Evolutionary conservation across 2,329 filamentous ascomycete species (phyloP).

Genomic region (Falciphora oryzae): DNA sequence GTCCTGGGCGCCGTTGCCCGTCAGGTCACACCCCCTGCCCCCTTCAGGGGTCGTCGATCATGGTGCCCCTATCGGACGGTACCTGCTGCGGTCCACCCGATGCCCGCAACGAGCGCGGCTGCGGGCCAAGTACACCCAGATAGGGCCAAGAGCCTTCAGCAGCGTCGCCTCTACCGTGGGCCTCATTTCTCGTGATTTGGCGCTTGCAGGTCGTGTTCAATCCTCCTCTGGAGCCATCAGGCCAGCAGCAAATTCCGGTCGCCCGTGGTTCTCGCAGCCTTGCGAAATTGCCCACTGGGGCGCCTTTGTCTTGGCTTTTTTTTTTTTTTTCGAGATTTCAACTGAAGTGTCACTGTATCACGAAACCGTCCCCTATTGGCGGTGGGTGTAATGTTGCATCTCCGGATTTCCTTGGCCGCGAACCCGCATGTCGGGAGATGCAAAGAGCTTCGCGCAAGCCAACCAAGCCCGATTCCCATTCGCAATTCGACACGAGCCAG

Average conservation of each 20-base stretch:
- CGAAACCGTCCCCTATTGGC: no score
- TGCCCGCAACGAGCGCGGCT: no score
- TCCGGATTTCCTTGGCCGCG: background rate
- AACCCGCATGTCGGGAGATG: no score
- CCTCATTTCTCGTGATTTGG: background rate
- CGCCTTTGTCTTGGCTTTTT: background rate
- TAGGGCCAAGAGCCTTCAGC: background rate
- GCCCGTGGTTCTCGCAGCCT: background rate
- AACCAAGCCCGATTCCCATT: background rate
- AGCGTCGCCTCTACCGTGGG: background rate
- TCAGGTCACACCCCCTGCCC: no score
- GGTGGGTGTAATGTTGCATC: background rate
- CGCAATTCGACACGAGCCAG: background rate
- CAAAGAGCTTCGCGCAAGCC: background rate
- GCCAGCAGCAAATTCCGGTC: background rate
- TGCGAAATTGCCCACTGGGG: background rate
- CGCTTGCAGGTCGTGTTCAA: background rate
- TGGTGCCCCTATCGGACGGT: background rate
- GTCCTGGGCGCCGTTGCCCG: background rate
- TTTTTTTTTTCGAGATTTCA: background rate
- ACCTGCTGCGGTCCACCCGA: background rate
- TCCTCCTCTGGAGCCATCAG: background rate
- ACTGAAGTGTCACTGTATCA: background rate
- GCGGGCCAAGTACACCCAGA: background rate
- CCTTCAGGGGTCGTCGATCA: background rate